Evolutionary conservation across 768 basidiomycete species (phyloP).

Genomic region (Boletus sp.): DNA sequence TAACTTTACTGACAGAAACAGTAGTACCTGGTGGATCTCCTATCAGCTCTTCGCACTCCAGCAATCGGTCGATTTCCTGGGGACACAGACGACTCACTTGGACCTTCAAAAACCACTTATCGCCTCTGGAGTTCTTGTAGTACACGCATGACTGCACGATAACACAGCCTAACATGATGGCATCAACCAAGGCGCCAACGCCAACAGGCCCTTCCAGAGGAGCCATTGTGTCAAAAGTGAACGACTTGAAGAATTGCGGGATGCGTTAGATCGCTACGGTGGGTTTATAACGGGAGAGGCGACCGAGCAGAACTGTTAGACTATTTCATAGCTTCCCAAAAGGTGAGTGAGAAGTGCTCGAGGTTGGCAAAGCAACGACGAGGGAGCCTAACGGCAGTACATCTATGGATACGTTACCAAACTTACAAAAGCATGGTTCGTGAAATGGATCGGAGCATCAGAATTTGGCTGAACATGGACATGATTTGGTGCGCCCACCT

Average conservation of each 20-base stretch:
- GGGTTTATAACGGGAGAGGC: constrained; percentile 18
- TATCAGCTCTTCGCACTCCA: background rate
- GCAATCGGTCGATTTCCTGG: background rate
- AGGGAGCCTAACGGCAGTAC: background rate
- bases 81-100: constrained; percentile 16
- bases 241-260: background rate
- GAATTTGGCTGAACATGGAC: constrained; percentile 9
- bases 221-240: constrained; percentile 12
- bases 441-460: constrained; percentile 11
- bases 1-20: constrained; percentile 17
- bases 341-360: background rate
- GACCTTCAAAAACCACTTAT: constrained; percentile 11
- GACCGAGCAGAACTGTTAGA: constrained; percentile 7
- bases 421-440: background rate
- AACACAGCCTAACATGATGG: constrained; percentile 24
- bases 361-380: constrained; percentile 15
- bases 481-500: constrained; percentile 2
- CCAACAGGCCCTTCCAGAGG: constrained; percentile 28
- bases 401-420: constrained; percentile 17
- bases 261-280: background rate
- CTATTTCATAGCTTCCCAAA: constrained; percentile 9
- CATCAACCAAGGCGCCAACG: constrained; percentile 21
- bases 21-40: constrained; percentile 8
- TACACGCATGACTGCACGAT: constrained; percentile 28
- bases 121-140: constrained; percentile 19